phyloP scores from a whole-genome alignment of 345 rosid genomes.

The Rhodamnia argentea region DNA sequence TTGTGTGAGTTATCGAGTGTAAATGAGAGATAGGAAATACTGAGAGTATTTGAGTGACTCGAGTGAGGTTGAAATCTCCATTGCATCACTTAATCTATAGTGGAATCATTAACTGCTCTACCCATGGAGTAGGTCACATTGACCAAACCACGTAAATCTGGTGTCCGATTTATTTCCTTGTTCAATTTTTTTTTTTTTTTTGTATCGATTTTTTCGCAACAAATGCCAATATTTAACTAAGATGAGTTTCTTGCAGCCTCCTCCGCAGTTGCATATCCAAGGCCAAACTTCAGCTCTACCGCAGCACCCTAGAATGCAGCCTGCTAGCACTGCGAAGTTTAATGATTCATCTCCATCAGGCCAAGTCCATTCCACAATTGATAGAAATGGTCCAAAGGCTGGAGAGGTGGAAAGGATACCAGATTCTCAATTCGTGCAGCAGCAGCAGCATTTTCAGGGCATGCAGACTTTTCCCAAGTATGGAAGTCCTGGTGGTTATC shows the following conservation, averaged over 20 bases:
- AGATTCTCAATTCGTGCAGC: background rate
- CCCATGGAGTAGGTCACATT: background rate
- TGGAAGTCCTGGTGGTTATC: constrained; percentile 43
- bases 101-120: background rate
- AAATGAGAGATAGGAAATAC: background rate
- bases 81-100: background rate
- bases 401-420: background rate
- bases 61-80: background rate
- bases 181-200: background rate
- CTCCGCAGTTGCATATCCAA: constrained; percentile 35
- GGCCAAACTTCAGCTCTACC: constrained; percentile 40
- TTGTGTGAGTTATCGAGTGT: background rate
- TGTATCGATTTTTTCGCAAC: background rate
- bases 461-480: constrained; percentile 55
- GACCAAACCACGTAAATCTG: background rate
- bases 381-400: background rate
- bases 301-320: constrained; percentile 29
- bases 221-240: background rate
- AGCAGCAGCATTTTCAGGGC: constrained; percentile 1
- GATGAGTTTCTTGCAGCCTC: constrained; percentile 28
- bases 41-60: background rate
- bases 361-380: background rate
- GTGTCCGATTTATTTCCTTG: background rate
- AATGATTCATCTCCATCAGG: constrained; percentile 17
- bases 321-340: constrained; percentile 24